Base-by-base conservation (phyloP, 1,284 basidiomycete genomes). In the Volvariella volvacea region DNA sequence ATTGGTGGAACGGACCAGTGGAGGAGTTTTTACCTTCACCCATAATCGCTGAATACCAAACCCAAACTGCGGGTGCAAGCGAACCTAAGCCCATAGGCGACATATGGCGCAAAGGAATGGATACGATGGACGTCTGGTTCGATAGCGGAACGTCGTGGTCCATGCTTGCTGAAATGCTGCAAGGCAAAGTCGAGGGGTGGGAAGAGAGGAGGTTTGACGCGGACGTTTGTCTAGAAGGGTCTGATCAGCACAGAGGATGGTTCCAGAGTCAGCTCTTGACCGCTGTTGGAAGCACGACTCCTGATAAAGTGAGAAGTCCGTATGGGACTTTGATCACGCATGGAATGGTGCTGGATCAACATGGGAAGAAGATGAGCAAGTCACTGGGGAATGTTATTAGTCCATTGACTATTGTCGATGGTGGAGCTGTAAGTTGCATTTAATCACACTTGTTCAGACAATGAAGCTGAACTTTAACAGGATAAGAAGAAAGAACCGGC, bases 111-210 rank as follows among this genome's bases (percentile, higher is more conserved):
- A 92, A 91, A 61, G 88, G 93, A 6, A 82, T 76, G 1, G 96
- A 99, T 60, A 99, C 95, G 0, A 90, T 99, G 76, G 96, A 99
- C 60, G 96, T 99, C 2, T 99, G 96, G 96, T 99, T 99, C 55
- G 96, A 99, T 67, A 95, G 91, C 55, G 96, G 96, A 1, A 84
- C 88, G 1, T 92, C 93, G 1, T 99, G 96, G 96, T 83, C 89
- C 1, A 78, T 92, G 65, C 69, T 97, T 25, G 57, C 56, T 22
- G 72, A 70, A 39, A 60, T 67, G 44, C 64, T 57, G 15, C 57
- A 63, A 17, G 64, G 58, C 10, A 58, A 55, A 39, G 56, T 51
- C 41, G 48, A 54, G 2, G 48, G 41, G 3, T 40, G 22, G 53
- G 44, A 51, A 37, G 54, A 60, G 19, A 55, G 65, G 48, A 56